Evolutionary conservation across 192 early-diverging fungal species (phyloP).

Genomic region (Globomyces pollinis-pini): DNA sequence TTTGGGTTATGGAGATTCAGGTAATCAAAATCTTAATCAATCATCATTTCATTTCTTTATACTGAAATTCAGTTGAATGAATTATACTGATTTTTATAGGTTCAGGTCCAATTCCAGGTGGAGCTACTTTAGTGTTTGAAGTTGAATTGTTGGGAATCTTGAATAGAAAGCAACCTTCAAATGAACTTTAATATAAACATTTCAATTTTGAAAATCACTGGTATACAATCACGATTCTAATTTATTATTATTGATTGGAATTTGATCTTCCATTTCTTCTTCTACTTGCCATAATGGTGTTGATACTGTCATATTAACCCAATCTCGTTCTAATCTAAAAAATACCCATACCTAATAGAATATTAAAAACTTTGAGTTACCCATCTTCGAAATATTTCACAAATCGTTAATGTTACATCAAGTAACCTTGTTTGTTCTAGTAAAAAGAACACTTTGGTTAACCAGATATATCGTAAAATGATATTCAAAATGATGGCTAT

Average conservation of each 20-base stretch:
- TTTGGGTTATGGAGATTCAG: constrained; percentile 49
- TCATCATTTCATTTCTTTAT: constrained; percentile 18
- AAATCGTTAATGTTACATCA: constrained; percentile 56
- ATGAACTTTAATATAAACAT: too few relatives aligned
- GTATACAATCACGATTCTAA: too few relatives aligned
- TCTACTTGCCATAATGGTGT: background rate
- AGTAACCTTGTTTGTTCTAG: constrained; percentile 4
- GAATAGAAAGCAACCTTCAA: too few relatives aligned
- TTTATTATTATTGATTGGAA: too few relatives aligned
- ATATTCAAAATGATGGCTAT: constrained; percentile 71
- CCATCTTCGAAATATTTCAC: constrained; percentile 62
- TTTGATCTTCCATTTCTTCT: background rate
- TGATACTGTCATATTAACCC: constrained; percentile 34
- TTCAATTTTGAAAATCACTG: too few relatives aligned
- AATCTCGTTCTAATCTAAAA: constrained; percentile 80
- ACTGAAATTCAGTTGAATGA: too few relatives aligned
- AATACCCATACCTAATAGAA: constrained; percentile 93
- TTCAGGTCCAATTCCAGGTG: constrained; percentile 18
- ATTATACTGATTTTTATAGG: background rate
- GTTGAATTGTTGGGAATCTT: constrained; percentile 62
- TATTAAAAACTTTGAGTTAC: constrained; percentile 75
- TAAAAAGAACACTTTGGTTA: constrained; percentile 44
- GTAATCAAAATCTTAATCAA: constrained; percentile 40
- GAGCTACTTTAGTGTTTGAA: constrained; percentile 68
- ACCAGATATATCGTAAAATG: constrained; percentile 79